phyloP scores from a whole-genome alignment of 73 alveolate species.

The Uronychia binucleata region DNA sequence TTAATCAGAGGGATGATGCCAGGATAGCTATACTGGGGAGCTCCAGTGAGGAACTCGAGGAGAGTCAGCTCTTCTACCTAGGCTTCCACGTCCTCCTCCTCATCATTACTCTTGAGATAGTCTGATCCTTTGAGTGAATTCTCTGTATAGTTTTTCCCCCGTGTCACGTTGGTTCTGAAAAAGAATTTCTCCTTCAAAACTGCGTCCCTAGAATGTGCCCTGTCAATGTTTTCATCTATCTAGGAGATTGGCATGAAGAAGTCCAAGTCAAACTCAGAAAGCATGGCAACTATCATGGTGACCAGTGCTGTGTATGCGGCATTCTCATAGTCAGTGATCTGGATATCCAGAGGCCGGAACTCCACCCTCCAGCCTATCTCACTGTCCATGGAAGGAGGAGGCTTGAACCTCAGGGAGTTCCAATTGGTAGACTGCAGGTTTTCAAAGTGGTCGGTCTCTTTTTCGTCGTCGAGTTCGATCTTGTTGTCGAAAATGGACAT shows the following conservation, averaged over 20 bases:
- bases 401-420: slow-evolving; percentile 98
- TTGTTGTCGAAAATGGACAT: slow-evolving; percentile 72
- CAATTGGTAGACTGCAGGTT: slow-evolving; percentile 95
- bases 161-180: slow-evolving; percentile 78
- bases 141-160: background rate
- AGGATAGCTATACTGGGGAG: slow-evolving; percentile 56
- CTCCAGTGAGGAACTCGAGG: slow-evolving; percentile 84
- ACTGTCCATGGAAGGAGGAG: slow-evolving; percentile 91
- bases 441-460: slow-evolving; percentile 93
- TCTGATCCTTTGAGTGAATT: background rate
- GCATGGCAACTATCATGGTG: slow-evolving; percentile 26
- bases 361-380: slow-evolving; percentile 97
- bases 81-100: slow-evolving; percentile 52
- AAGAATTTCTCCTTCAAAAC: slow-evolving; percentile 79
- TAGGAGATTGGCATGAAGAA: slow-evolving; percentile 71
- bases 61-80: slow-evolving; percentile 77
- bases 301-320: slow-evolving; percentile 56
- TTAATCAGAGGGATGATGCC: slow-evolving; percentile 59
- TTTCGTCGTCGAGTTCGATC: slow-evolving; percentile 68
- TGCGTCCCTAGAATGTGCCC: slow-evolving; percentile 83
- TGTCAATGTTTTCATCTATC: slow-evolving; percentile 82
- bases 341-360: slow-evolving; percentile 94
- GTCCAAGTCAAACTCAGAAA: slow-evolving; percentile 55
- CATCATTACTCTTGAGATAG: slow-evolving; percentile 9
- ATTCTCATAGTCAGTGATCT: slow-evolving; percentile 94